phyloP scores from a whole-genome alignment of 2,329 filamentous ascomycete genomes.

The Hawksworthiomyces lignivorus region DNA sequence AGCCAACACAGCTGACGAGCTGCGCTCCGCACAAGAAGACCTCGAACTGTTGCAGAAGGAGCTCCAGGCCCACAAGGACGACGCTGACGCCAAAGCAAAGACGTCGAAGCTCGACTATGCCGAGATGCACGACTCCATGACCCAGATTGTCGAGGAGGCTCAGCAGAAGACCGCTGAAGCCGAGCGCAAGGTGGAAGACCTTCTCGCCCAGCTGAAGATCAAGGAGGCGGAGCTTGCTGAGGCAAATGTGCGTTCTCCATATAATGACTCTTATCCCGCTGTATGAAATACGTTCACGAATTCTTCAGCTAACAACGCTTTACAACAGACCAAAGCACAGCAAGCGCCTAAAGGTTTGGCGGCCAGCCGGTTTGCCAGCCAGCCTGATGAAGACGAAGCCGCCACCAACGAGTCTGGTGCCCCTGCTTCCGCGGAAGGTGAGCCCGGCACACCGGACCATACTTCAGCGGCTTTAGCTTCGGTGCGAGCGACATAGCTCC shows the following conservation, averaged over 20 bases:
- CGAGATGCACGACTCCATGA: constrained; percentile 57
- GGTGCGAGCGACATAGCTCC: constrained; percentile 41
- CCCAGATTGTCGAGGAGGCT: constrained; percentile 51
- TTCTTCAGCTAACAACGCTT: constrained; percentile 4
- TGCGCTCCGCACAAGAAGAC: constrained; percentile 33
- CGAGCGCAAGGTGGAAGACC: constrained; percentile 40
- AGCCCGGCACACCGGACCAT: constrained; percentile 50
- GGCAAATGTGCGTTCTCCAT: constrained; percentile 42
- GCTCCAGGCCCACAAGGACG: constrained; percentile 43
- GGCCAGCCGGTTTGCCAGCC: constrained; percentile 44
- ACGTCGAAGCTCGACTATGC: constrained; percentile 53
- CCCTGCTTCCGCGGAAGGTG: constrained; percentile 43
- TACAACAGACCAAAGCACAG: constrained; percentile 36
- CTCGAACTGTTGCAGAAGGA: constrained; percentile 44
- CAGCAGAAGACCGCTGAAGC: constrained; percentile 33
- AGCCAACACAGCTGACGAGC: constrained; percentile 28
- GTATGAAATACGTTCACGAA: too few species aligned
- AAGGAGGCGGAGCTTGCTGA: constrained; percentile 58
- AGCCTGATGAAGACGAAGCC: constrained; percentile 20
- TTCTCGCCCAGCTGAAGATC: constrained; percentile 50
- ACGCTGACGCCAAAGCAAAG: constrained; percentile 45
- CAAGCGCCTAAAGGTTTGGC: constrained; percentile 42
- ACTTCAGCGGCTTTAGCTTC: constrained; percentile 59
- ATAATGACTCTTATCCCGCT: too few species aligned
- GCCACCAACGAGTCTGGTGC: constrained; percentile 22